These are phyloP conservation scores for Ustulina deusta DNA, from an alignment of 2,329 filamentous ascomycete genomes.

Conservation along the genomic window DNA sequence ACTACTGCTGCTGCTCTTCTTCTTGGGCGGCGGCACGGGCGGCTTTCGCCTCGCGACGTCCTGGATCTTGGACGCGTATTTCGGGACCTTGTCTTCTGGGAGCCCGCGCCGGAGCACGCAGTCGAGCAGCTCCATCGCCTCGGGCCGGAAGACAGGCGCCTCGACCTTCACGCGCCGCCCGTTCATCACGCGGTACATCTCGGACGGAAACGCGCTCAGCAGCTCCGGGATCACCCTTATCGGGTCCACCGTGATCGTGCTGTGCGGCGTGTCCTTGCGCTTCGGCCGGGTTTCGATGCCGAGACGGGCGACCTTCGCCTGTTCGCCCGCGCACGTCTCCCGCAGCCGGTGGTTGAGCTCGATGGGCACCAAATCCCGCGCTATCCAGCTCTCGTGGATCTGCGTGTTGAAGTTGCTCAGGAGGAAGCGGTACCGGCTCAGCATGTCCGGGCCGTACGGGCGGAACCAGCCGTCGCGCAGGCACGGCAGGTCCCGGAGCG, in stretches of 20 bases:
- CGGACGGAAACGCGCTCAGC: slow-evolving; percentile 26
- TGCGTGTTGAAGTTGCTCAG: slow-evolving; percentile 41
- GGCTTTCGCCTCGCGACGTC: slow-evolving; percentile 5
- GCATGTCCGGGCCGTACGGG: slow-evolving; percentile 39
- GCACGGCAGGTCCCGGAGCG: slow-evolving; percentile 34
- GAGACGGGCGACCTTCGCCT: slow-evolving; percentile 17
- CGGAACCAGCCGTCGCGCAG: slow-evolving; percentile 41
- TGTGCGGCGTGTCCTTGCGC: slow-evolving; percentile 25
- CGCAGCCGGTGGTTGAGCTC: slow-evolving; percentile 42
- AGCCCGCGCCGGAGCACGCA: slow-evolving; percentile 32
- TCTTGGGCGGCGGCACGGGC: slow-evolving; percentile 29
- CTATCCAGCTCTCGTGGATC: slow-evolving; percentile 39
- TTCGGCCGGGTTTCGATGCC: slow-evolving; percentile 31
- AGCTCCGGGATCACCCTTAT: slow-evolving; percentile 41
- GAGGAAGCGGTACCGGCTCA: slow-evolving; percentile 39
- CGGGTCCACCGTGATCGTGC: slow-evolving; percentile 36
- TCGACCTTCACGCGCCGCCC: slow-evolving; percentile 24
- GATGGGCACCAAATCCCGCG: slow-evolving; percentile 41
- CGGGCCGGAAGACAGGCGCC: slow-evolving; percentile 32
- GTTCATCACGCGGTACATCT: slow-evolving; percentile 32
- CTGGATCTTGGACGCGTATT: not conserved
- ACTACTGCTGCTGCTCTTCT: slow-evolving; percentile 7
- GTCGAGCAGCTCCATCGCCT: slow-evolving; percentile 37
- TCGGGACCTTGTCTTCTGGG: slow-evolving; percentile 15
- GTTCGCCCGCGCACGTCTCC: slow-evolving; percentile 12